Base-by-base conservation (phyloP, 768 basidiomycete species). In the Termitomyces sp. region DNA sequence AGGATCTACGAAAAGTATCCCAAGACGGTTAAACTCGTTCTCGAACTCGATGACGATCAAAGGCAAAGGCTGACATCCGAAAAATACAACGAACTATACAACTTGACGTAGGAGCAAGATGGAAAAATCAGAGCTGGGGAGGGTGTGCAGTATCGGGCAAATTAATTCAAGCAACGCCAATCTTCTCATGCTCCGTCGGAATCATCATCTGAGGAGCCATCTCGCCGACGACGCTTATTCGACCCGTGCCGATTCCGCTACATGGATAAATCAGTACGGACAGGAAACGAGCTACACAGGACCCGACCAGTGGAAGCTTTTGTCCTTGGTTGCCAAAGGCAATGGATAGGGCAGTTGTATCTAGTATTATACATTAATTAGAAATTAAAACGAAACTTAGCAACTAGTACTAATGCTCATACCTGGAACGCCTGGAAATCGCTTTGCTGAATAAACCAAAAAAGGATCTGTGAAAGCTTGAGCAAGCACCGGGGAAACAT, bases 371-470 rank as follows among this genome's bases (percentile, higher is more conserved):
- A 58, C 54, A 43, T 33, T 30, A 24, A 2, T 40, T 58, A 46
- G 45, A 20, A 57, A 40, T 40, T 22, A 56, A 44, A 51, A 47
- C 24, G 55, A 51, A 50, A 36, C 49, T 59, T 55, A 30, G 57
- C 56, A 51, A 60, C 56, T 63, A 61, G 65, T 68, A 67, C 43
- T 61, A 58, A 60, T 60, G 16, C 18, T 46, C 71, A 68, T 74
- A 92, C 92, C 90, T 74, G 92, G 90, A 44, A 98, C 94, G 51
- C 94, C 94, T 50, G 92, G 93, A 76, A 96, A 98, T 50, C 90
- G 85, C 76, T 98, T 98, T 36, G 94, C 94, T 2, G 92, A 93
- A 72, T 78, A 94, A 0, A 98, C 94, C 11, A 83, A 82, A 67
- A 97, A 96, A 28, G 85, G 79, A 28, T 92, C 85, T 43, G 91